Evolutionary conservation across 768 basidiomycete species (phyloP).

Genomic region (Clavaria fumosa): DNA sequence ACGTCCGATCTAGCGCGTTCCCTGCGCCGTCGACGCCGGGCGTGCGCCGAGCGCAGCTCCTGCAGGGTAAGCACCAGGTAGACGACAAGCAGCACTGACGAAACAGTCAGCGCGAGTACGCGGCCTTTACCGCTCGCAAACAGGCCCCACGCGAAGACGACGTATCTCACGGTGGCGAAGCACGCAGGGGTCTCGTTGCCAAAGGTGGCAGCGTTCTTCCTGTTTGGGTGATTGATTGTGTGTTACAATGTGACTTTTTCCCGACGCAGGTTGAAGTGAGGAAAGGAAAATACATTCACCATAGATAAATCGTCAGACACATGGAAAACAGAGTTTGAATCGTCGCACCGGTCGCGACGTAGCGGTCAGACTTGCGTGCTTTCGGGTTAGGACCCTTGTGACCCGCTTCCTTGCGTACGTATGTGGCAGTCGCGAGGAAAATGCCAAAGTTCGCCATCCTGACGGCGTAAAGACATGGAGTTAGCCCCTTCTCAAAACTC

Average conservation of each 20-base stretch:
- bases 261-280: too few relatives aligned
- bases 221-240: constrained; percentile 9
- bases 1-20: not conserved
- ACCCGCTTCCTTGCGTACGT: constrained; percentile 22
- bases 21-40: not conserved
- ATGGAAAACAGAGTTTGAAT: constrained; percentile 25
- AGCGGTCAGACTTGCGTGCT: constrained; percentile 15
- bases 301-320: constrained; percentile 24
- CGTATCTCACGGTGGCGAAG: constrained; percentile 18
- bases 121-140: constrained; percentile 20
- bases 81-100: constrained; percentile 17
- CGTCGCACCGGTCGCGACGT: constrained; percentile 25
- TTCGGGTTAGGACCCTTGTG: constrained; percentile 5
- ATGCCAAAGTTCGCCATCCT: constrained; percentile 30
- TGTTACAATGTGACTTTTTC: not conserved
- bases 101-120: constrained; percentile 18
- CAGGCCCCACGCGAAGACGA: constrained; percentile 21
- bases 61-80: constrained; percentile 22
- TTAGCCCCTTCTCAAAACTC: not conserved
- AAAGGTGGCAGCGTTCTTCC: constrained; percentile 19
- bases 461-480: not conserved
- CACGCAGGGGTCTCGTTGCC: constrained; percentile 15
- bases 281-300: constrained; percentile 14
- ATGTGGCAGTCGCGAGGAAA: constrained; percentile 26
- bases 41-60: constrained; percentile 14